A percentile compares a stretch with the other conserved stretches of the same genome.
Evolutionary conservation across 2,329 filamentous ascomycete species (phyloP).

Genomic region (Calonectria hongkongensis): DNA sequence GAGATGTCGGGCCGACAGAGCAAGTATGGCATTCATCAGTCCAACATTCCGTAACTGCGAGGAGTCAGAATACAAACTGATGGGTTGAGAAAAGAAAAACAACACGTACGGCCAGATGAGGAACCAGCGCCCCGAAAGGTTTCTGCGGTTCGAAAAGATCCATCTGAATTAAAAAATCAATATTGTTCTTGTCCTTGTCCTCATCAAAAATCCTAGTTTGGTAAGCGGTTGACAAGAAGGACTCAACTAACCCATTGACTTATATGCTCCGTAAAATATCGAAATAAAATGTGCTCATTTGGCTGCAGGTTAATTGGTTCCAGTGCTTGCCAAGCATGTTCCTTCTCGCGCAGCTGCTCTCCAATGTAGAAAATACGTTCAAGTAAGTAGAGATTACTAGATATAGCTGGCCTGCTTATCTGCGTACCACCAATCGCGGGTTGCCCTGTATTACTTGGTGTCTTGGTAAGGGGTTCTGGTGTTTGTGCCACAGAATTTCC

Average conservation of each 20-base stretch:
- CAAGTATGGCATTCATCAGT: slow-evolving; percentile 73
- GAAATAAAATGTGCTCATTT: slow-evolving; percentile 23
- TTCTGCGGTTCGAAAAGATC: slow-evolving; percentile 48
- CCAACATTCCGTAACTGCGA: slow-evolving; percentile 65
- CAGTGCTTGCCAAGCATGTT: slow-evolving; percentile 26
- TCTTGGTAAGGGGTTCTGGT: neutral
- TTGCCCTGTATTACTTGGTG: neutral
- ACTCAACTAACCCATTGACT: slow-evolving; percentile 33
- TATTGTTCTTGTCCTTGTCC: neutral
- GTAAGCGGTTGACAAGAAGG: too few relatives aligned
- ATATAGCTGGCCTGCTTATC: neutral
- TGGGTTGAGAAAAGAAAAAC: too few relatives aligned
- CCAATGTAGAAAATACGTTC: slow-evolving; percentile 1
- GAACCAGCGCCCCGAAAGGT: slow-evolving; percentile 43
- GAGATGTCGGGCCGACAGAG: slow-evolving; percentile 63
- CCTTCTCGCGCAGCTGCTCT: neutral
- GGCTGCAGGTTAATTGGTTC: slow-evolving; percentile 4
- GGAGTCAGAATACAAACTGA: neutral
- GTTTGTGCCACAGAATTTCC: slow-evolving; percentile 29
- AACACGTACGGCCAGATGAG: slow-evolving; percentile 55
- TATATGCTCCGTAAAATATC: slow-evolving; percentile 29
- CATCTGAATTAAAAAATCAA: slow-evolving; percentile 40
- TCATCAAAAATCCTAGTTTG: too few relatives aligned
- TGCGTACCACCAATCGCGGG: too few relatives aligned
- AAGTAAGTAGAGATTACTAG: slow-evolving; percentile 18